Conservation (phyloP, 306 rosid species). For the Acacia confusa region DNA sequence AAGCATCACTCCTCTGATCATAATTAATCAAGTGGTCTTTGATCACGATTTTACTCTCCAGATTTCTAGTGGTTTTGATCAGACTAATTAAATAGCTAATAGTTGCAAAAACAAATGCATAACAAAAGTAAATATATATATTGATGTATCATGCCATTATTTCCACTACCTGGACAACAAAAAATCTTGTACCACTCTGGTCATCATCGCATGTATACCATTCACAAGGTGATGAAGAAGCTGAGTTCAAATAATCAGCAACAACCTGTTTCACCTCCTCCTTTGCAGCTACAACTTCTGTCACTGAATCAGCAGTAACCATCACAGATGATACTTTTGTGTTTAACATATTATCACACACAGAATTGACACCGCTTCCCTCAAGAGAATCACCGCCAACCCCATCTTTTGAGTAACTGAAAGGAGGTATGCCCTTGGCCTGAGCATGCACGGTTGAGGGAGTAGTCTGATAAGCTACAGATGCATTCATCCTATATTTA, state of each 20-base stretch:
- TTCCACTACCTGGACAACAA: conserved; percentile 71
- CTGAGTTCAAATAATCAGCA: conserved; percentile 78
- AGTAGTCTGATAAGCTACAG: conserved; percentile 68
- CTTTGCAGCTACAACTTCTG: conserved; percentile 91
- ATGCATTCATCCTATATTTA: conserved; percentile 57
- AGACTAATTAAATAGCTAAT: neutral
- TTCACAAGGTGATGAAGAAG: conserved; percentile 77
- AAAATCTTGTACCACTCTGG: conserved; percentile 64
- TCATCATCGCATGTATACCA: conserved; percentile 91
- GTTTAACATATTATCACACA: conserved; percentile 39
- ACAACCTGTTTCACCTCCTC: conserved; percentile 97
- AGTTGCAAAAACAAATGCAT: neutral
- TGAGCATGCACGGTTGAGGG: conserved; percentile 88
- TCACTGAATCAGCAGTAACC: conserved; percentile 86
- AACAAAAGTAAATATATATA: neutral
- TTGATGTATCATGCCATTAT: neutral
- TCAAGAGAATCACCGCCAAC: conserved; percentile 35
- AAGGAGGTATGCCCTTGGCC: conserved; percentile 69
- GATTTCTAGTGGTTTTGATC: neutral
- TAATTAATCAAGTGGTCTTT: neutral
- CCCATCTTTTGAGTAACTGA: conserved; percentile 49
- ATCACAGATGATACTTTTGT: conserved; percentile 70
- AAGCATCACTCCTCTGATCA: neutral
- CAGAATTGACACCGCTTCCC: conserved; percentile 37
- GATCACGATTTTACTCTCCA: neutral